Evolutionary conservation across 2,329 filamentous ascomycete species (phyloP).

Genomic region (Apiospora phragmitis): DNA sequence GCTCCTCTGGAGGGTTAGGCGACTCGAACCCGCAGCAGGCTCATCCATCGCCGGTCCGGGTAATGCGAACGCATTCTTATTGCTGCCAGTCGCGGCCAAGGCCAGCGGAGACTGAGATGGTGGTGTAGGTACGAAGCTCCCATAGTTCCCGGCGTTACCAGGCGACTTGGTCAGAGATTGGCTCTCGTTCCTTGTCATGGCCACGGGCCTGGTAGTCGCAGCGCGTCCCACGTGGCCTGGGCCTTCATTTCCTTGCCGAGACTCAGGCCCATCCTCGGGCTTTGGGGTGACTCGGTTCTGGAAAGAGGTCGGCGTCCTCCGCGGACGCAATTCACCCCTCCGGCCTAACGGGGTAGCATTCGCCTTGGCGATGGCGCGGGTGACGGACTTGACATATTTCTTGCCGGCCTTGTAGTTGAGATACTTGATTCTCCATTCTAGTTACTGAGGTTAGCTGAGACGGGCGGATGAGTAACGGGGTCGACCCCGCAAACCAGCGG

Average conservation of each 20-base stretch:
- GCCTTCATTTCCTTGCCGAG: neutral
- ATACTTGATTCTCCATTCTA: constrained; percentile 91
- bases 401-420: constrained; percentile 95
- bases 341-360: constrained; percentile 49
- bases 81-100: constrained; percentile 24
- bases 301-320: constrained; percentile 1
- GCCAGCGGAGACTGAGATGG: constrained; percentile 25
- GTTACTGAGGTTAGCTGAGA: neutral
- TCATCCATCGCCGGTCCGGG: constrained; percentile 51
- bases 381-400: constrained; percentile 85
- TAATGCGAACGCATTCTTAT: constrained; percentile 47
- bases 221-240: neutral
- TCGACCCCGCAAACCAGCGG: neutral
- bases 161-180: constrained; percentile 41
- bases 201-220: constrained; percentile 20
- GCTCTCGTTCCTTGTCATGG: constrained; percentile 35
- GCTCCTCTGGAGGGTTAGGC: constrained; percentile 36
- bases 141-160: constrained; percentile 47
- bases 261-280: neutral
- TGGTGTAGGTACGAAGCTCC: constrained; percentile 51
- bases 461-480: neutral
- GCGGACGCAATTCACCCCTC: constrained; percentile 31
- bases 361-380: constrained; percentile 67
- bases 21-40: constrained; percentile 20
- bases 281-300: neutral